A percentile compares a stretch with the other conserved stretches of the same genome.
Conservation (phyloP, 78 protist species). For the Dictyostelium intermedium region DNA sequence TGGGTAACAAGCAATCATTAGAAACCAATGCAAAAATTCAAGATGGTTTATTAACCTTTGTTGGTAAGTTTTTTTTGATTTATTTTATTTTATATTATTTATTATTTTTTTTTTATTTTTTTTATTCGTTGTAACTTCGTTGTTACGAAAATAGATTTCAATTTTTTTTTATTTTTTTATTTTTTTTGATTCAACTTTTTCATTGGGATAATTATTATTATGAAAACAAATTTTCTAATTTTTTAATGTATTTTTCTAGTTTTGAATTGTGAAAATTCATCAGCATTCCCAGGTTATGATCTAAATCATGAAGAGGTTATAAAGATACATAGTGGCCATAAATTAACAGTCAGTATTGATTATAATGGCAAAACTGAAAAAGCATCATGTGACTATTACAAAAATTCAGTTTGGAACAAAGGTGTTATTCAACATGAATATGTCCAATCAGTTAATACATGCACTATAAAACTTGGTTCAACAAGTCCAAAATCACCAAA, state of each 20-base stretch:
- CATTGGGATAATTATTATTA: no score
- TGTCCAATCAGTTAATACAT: background rate
- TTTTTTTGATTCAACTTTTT: background rate
- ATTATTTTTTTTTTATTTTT: background rate
- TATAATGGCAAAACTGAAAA: conserved; percentile 5
- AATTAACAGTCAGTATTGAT: conserved; percentile 1
- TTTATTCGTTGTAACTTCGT: background rate
- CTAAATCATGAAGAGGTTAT: background rate
- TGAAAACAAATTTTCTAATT: background rate
- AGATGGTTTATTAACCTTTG: background rate
- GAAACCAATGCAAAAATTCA: background rate
- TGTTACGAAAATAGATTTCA: no score
- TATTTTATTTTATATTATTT: no score
- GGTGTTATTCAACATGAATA: background rate
- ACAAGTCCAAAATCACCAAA: background rate
- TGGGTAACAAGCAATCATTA: background rate
- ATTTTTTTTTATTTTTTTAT: no score
- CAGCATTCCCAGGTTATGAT: background rate
- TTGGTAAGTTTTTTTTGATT: background rate
- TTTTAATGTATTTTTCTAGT: background rate
- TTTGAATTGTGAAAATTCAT: background rate
- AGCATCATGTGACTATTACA: background rate
- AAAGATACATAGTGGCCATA: background rate
- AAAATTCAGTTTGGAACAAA: conserved; percentile 7
- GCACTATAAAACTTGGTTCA: background rate